Percentiles rank a stretch among this genome's conserved stretches.
Conservation (phyloP, 2,329 filamentous ascomycete species). For the Diaporthe vexans region DNA sequence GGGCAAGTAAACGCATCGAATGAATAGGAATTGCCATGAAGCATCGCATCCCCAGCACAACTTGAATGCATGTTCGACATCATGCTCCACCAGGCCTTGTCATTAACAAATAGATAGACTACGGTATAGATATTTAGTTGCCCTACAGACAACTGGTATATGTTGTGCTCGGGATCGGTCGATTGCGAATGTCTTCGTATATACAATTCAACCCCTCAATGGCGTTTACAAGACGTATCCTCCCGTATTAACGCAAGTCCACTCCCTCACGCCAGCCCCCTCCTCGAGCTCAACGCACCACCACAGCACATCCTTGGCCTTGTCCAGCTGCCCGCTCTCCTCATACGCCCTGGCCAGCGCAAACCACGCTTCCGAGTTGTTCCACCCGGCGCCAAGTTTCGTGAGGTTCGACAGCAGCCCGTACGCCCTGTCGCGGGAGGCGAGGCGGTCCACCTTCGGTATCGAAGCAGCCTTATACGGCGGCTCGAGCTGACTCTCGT, state of each 20-base stretch:
- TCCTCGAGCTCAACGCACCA: constrained; percentile 98
- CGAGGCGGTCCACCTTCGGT: constrained; percentile 84
- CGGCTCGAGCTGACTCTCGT: constrained; percentile 61
- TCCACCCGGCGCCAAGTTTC: constrained; percentile 89
- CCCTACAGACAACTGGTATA: not conserved
- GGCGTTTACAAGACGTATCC: constrained; percentile 71
- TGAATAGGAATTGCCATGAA: not conserved
- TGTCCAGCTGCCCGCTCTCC: constrained; percentile 85
- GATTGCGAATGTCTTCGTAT: constrained; percentile 6
- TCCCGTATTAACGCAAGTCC: constrained; percentile 78
- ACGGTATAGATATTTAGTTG: constrained; percentile 12
- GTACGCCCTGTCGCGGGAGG: constrained; percentile 90
- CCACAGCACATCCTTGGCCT: constrained; percentile 94
- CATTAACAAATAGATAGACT: constrained; percentile 33
- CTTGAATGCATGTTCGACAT: not conserved
- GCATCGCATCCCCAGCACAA: not conserved
- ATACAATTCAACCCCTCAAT: not conserved
- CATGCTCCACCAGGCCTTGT: not conserved
- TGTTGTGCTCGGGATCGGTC: not conserved
- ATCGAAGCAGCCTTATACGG: constrained; percentile 73
- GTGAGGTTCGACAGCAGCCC: constrained; percentile 86
- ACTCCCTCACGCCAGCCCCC: constrained; percentile 81
- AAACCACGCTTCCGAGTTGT: constrained; percentile 94
- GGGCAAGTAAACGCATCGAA: not conserved
- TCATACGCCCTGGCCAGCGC: constrained; percentile 89